Conservation (phyloP, 2,329 filamentous ascomycete species). For the Sordariomycetes sp. region DNA sequence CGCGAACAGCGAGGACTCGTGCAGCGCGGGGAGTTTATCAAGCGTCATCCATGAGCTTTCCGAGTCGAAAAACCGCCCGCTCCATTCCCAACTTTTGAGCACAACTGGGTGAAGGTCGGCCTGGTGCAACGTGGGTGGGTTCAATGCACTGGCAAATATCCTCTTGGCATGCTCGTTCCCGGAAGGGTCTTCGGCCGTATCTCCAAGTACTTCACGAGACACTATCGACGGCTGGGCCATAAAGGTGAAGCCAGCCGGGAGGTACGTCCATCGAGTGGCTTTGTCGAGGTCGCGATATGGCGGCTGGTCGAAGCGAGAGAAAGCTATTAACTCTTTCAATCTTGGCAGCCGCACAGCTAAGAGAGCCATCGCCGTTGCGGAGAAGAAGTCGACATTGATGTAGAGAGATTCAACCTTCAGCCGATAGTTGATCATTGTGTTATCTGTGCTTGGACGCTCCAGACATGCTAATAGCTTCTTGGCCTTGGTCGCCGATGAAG, state of each 20-base stretch:
- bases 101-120: conserved; percentile 11
- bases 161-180: no score
- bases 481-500: conserved; percentile 38
- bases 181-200: no score
- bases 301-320: conserved; percentile 58
- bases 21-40: conserved; percentile 35
- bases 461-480: conserved; percentile 43
- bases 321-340: conserved; percentile 61
- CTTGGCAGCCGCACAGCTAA: conserved; percentile 58
- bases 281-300: conserved; percentile 52
- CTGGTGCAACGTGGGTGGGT: no score
- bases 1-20: conserved; percentile 47
- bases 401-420: conserved; percentile 62
- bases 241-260: conserved; percentile 53
- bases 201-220: no score
- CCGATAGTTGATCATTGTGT: conserved; percentile 55
- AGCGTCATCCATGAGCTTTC: no score
- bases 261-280: conserved; percentile 61
- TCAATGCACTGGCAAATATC: no score
- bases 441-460: conserved; percentile 34
- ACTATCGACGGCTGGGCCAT: no score
- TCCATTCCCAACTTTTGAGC: conserved; percentile 54
- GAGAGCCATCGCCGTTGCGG: conserved; percentile 28
- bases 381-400: conserved; percentile 59
- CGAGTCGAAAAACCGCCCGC: no score